These are phyloP conservation scores for Pseudogymnoascus sp. DNA, from an alignment of 2,329 filamentous ascomycete species.

Conservation along the genomic window DNA sequence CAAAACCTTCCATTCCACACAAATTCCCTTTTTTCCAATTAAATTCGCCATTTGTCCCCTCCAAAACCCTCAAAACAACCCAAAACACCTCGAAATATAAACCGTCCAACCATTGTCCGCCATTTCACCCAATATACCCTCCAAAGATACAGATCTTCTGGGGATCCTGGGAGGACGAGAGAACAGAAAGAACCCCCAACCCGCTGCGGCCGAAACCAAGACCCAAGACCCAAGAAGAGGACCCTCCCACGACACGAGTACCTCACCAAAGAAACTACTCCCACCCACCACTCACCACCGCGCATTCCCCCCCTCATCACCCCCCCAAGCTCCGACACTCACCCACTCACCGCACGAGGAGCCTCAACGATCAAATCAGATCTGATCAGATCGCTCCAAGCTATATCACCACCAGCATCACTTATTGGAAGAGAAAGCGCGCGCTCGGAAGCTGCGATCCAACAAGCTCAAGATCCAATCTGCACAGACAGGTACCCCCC, in stretches of 20 bases:
- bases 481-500: background rate
- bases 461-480: background rate
- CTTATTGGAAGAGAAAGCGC: constrained; percentile 20
- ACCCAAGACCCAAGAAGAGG: background rate
- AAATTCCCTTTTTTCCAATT: background rate
- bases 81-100: background rate
- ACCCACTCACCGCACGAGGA: background rate
- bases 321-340: constrained; percentile 9
- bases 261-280: no score
- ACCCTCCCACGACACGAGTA: no score
- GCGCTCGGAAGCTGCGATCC: background rate
- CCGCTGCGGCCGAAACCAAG: background rate
- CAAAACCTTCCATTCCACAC: background rate
- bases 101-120: background rate
- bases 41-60: background rate
- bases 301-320: background rate
- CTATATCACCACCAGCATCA: constrained; percentile 6
- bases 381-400: background rate
- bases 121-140: background rate
- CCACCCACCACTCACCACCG: background rate
- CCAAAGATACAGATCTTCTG: background rate
- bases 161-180: background rate
- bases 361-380: background rate
- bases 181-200: background rate
- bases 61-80: background rate